Evolutionary conservation across 2,329 filamentous ascomycete species (phyloP).

Genomic region (Zopfia rhizophila): DNA sequence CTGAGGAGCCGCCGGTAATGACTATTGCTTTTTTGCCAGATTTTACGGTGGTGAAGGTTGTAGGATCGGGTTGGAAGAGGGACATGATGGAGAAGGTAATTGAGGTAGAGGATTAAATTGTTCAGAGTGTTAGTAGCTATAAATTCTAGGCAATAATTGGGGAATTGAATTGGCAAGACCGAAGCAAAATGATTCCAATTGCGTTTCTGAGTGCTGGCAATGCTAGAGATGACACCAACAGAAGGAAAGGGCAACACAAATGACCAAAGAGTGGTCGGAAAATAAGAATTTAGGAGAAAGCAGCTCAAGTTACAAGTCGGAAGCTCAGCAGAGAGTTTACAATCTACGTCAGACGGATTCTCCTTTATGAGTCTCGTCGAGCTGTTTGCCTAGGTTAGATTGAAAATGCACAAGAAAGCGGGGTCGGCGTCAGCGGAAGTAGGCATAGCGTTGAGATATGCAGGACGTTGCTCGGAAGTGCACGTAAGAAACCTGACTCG

Average conservation of each 20-base stretch:
- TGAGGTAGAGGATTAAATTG: neutral
- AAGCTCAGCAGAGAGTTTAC: neutral
- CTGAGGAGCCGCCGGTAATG: conserved; percentile 54
- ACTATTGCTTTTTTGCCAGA: conserved; percentile 45
- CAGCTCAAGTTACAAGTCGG: neutral
- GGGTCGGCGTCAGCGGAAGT: conserved; percentile 24
- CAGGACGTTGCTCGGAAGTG: conserved; percentile 11
- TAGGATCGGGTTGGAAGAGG: conserved; percentile 34
- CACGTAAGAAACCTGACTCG: no score
- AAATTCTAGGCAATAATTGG: neutral
- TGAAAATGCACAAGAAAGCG: conserved; percentile 23
- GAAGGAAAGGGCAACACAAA: no score
- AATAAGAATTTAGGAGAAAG: no score
- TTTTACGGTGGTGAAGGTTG: conserved; percentile 31
- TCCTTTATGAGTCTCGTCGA: no score
- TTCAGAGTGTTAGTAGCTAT: neutral
- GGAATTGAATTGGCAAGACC: no score
- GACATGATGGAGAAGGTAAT: conserved; percentile 27
- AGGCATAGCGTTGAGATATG: conserved; percentile 4
- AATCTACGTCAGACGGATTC: neutral
- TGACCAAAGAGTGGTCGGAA: no score
- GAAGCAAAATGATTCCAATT: no score
- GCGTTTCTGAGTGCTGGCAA: no score
- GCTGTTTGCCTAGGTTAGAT: conserved; percentile 13
- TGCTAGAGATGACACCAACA: no score